Evolutionary conservation across 2,329 filamentous ascomycete species (phyloP), one percentile per base, ranked within the genome.

Genomic region (Cytospora mali): DNA sequence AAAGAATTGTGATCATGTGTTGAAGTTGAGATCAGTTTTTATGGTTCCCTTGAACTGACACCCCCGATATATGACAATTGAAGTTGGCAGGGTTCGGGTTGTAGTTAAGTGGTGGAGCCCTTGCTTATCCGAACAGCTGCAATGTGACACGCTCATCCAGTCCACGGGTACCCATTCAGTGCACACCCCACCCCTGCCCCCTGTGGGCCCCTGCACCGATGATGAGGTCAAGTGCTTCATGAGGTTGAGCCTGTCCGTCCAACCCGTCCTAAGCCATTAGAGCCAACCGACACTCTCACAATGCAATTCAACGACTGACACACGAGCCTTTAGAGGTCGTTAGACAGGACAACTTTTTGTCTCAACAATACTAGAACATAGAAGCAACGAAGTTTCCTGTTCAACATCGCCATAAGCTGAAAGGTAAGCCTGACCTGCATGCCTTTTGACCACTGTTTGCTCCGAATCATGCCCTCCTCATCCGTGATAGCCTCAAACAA

Each of bases 141-240:
- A n/a, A n/a, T n/a, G n/a, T n/a, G n/a, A n/a, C n/a, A n/a, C n/a
- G n/a, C n/a, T n/a, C n/a, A n/a, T n/a, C n/a, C n/a, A n/a, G n/a
- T n/a, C n/a, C n/a, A n/a, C n/a, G n/a, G n/a, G n/a, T n/a, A n/a
- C n/a, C n/a, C n/a, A n/a, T n/a, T n/a, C n/a, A n/a, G n/a, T n/a
- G n/a, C n/a, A n/a, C n/a, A n/a, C n/a, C n/a, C n/a, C n/a, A n/a
- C n/a, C n/a, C 33, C 33, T 16, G 35, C n/a, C 7, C 35, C 16
- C 35, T 18, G 35, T n/a, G 21, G 29, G n/a, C 31, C 57, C 18
- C 35, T 52, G 27, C 35, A 6, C 35, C 35, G 48, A 28, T 35
- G 52, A 60, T 60, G 58, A 60, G 58, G 58, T 60, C 58, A 60
- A 42, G 31, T 25, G 48, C 56, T 46, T 46, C 39, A 42, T 48